Evolutionary conservation across 139 green algal species (phyloP).

Genomic region (Gonium pectorale): DNA sequence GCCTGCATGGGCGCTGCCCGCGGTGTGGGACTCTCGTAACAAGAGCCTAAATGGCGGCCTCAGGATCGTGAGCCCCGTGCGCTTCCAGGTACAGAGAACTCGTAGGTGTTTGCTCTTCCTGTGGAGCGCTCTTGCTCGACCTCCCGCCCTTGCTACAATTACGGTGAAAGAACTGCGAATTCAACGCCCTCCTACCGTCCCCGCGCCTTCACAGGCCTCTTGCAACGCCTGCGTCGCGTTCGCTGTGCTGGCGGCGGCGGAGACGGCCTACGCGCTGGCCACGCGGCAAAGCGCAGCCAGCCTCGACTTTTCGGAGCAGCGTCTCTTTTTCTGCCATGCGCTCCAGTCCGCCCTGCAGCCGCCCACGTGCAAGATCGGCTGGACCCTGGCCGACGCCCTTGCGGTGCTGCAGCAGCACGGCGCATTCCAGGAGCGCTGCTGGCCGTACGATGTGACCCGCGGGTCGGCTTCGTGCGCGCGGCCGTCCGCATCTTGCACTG

Average conservation of each 20-base stretch:
- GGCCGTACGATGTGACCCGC: background rate
- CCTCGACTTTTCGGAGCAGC: constrained; percentile 5
- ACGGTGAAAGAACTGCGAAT: too few relatives aligned
- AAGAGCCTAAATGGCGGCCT: too few relatives aligned
- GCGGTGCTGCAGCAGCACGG: background rate
- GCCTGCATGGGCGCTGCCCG: too few relatives aligned
- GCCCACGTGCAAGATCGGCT: background rate
- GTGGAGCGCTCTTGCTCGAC: too few relatives aligned
- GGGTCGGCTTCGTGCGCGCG: background rate
- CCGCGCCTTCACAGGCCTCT: background rate
- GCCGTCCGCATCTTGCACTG: too few relatives aligned
- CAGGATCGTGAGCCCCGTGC: too few relatives aligned
- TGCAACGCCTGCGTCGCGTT: constrained; percentile 27
- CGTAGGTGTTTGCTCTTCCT: too few relatives aligned
- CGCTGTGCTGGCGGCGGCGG: background rate
- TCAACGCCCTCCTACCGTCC: background rate
- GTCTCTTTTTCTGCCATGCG: background rate
- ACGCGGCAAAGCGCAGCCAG: background rate
- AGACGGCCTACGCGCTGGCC: background rate
- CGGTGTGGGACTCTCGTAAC: too few relatives aligned
- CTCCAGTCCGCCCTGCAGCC: too few relatives aligned
- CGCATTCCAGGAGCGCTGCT: background rate
- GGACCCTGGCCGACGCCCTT: background rate
- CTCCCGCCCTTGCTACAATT: too few relatives aligned
- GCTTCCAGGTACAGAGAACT: too few relatives aligned